Base-by-base conservation (phyloP, 192 early-diverging fungal species). In the Backusella mclennaniae region DNA sequence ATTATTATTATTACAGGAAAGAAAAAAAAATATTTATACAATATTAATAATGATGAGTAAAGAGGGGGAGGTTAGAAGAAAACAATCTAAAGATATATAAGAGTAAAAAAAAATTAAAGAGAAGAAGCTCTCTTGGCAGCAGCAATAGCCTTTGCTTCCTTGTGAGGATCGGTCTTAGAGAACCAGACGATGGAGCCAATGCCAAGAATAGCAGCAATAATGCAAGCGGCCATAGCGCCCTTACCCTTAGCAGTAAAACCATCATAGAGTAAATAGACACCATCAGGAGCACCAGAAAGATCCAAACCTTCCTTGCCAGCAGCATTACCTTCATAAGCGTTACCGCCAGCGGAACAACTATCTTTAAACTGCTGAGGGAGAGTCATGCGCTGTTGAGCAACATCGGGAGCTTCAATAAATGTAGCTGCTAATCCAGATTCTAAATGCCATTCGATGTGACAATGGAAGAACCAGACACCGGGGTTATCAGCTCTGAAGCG, bases 391-490 rank as follows among this genome's bases (percentile, higher is more conserved):
- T 76, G 78, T 77, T 86, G 33, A 76, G 89, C 86, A 31, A 87
- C 59, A 35, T 89, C 88, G 21, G 94, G 93, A 12, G 91, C 92
- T 83, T 93, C 93, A 67, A 95, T 82, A 76, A 95, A 78, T 15
- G 87, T 85, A 68, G 89, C 88, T 31, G 87, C 91, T 44, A 96
- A 85, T 39, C 95, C 95, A 68, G 89, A 83, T 74, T 88, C 84
- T 67, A 94, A 67, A 75, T 93, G 90, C 89, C 92, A 93, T 77
- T 93, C 89, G 63, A 94, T 91, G 78, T 96, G 96, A 85, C 96
- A 97, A 83, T 96, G 96, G 86, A 95, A 89, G 68, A 93, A 81
- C 93, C 93, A 95, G 14, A 89, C 87, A 68, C 95, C 94, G 6
- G 93, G 92, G 80, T 96, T 96, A 79, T 95, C 90, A 6, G 93